Evolutionary conservation across 108 stramenopile species (phyloP).

Genomic region (Poteriospumella lacustris): DNA sequence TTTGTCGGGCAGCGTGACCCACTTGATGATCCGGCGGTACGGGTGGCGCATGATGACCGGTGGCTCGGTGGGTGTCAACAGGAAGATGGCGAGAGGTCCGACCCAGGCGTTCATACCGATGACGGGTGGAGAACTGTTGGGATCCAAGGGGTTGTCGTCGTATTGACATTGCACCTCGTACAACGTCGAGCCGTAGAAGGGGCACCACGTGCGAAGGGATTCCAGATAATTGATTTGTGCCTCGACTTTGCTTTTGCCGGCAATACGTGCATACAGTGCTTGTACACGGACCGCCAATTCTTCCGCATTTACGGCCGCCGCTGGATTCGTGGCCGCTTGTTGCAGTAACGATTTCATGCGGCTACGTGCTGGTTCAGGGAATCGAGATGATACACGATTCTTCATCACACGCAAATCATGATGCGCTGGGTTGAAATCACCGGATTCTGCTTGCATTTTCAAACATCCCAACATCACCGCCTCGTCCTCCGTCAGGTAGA

Average conservation of each 20-base stretch:
- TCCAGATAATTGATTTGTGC: slow-evolving; percentile 20
- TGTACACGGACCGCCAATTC: slow-evolving; percentile 1
- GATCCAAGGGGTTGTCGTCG: background rate
- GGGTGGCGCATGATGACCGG: background rate
- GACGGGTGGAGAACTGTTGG: background rate
- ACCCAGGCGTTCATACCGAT: background rate
- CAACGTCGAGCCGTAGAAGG: slow-evolving; percentile 18
- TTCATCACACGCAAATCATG: slow-evolving; percentile 12
- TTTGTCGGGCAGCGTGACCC: background rate
- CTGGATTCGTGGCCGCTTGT: background rate
- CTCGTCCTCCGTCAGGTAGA: slow-evolving; percentile 21
- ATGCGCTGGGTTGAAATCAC: background rate
- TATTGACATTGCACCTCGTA: slow-evolving; percentile 15
- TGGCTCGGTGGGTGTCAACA: background rate
- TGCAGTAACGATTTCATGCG: background rate
- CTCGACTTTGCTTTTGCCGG: slow-evolving; percentile 10
- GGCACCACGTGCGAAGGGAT: slow-evolving; percentile 13
- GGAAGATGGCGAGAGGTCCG: background rate
- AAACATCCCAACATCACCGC: slow-evolving; percentile 15
- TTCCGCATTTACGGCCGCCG: background rate
- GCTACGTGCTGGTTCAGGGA: background rate
- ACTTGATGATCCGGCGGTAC: background rate
- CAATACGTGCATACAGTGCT: slow-evolving; percentile 1
- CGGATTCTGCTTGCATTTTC: slow-evolving; percentile 22
- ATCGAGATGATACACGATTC: background rate